Evolutionary conservation across 2,329 filamentous ascomycete genomes (phyloP).

Genomic region (Colletotrichum zoysiae): DNA sequence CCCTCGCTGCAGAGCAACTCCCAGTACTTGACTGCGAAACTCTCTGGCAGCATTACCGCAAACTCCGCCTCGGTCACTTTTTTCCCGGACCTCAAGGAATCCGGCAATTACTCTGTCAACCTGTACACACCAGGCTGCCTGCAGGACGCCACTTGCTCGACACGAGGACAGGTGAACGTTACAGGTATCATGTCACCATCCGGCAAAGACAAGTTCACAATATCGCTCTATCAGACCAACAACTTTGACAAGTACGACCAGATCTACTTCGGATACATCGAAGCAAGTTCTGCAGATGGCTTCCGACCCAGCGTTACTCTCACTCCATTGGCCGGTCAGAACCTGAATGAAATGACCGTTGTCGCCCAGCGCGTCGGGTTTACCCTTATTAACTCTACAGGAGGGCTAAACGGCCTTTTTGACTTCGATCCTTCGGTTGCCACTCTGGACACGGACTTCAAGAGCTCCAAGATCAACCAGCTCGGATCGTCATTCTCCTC

Average conservation of each 20-base stretch:
- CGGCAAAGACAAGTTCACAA: constrained; percentile 64
- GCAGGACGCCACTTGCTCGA: constrained; percentile 80
- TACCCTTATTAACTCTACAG: constrained; percentile 77
- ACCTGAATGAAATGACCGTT: constrained; percentile 73
- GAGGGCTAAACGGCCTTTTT: constrained; percentile 88
- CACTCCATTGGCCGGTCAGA: constrained; percentile 74
- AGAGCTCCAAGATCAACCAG: constrained; percentile 79
- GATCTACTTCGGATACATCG: constrained; percentile 87
- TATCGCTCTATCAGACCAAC: constrained; percentile 88
- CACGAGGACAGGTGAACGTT: constrained; percentile 85
- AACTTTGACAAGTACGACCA: constrained; percentile 97
- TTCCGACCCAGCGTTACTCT: constrained; percentile 88
- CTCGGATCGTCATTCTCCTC: constrained; percentile 78
- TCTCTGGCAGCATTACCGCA: constrained; percentile 68
- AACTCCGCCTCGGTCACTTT: constrained; percentile 80
- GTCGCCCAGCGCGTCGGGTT: constrained; percentile 94
- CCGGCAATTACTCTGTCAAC: constrained; percentile 91
- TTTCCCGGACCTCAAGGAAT: constrained; percentile 84
- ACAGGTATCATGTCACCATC: constrained; percentile 75
- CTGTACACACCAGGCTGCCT: constrained; percentile 93
- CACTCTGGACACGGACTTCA: constrained; percentile 72
- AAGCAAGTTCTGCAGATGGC: constrained; percentile 72
- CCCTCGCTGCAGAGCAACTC: constrained; percentile 78
- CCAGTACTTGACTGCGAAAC: constrained; percentile 79
- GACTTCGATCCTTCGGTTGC: constrained; percentile 81